Conservation (phyloP, 2,329 filamentous ascomycete species). For the Metarhizium guizhouense region DNA sequence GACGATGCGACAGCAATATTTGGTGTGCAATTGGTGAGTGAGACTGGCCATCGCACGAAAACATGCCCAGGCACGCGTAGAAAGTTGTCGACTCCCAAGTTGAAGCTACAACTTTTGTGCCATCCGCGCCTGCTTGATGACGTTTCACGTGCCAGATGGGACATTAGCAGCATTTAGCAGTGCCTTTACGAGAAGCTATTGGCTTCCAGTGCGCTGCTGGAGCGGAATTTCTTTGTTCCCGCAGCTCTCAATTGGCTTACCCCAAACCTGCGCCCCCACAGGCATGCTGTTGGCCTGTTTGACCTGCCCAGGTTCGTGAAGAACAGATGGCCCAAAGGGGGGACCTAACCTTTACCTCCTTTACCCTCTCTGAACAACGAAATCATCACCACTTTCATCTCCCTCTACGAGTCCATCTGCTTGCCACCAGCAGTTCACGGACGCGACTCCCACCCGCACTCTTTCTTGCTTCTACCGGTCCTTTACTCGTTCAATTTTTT, state of each 20-base stretch:
- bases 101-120: background rate
- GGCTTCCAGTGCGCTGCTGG: background rate
- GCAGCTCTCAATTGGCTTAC: constrained; percentile 10
- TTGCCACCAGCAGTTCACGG: constrained; percentile 17
- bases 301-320: constrained; percentile 8
- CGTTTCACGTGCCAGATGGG: background rate
- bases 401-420: constrained; percentile 15
- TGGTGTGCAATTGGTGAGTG: background rate
- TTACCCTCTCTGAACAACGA: constrained; percentile 10
- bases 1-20: background rate
- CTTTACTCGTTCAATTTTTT: constrained; percentile 10
- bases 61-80: no score
- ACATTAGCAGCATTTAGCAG: background rate
- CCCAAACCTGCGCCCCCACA: constrained; percentile 5
- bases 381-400: constrained; percentile 7
- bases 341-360: constrained; percentile 10
- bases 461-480: constrained; percentile 11
- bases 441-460: constrained; percentile 11
- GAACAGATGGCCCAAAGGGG: constrained; percentile 25
- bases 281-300: constrained; percentile 2
- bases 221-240: constrained; percentile 14
- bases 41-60: background rate
- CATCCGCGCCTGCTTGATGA: background rate
- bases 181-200: background rate
- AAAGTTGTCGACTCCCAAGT: no score